Evolutionary conservation across 108 stramenopile genomes (phyloP), one percentile per base, ranked within the genome.

Genomic region (Nitzschia inconspicua): DNA sequence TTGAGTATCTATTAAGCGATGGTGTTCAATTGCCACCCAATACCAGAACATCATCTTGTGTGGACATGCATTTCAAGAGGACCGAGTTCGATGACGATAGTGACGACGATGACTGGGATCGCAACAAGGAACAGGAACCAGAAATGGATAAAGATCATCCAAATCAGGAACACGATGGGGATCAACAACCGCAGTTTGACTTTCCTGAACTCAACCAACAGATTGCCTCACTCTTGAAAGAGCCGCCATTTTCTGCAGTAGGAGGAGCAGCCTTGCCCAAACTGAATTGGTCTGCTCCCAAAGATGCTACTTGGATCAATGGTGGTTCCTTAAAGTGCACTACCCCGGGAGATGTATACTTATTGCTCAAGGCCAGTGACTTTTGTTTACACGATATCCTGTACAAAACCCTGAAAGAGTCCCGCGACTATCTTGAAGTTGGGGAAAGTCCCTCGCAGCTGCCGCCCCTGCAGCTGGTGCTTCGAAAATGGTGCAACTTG

Each of bases 221-320:
- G 29, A 66, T 93, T 44, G 26, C 51, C 14, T 63, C 65, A 16
- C 30, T 47, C n/a, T 47, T 88, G 47, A 77, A 63, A 27, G 83
- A 78, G 16, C 16, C 3, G 0, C 24, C 24, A 16, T 18, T 28
- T 16, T 42, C 36, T 41, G 42, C 40, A 0, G 57, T 23, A 14
- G 53, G 29, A 19, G 53, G 34, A 3, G 28, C 60, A 2, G 80
- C 66, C 47, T 68, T 95, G 44, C 94, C 94, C 13, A 97, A 97
- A 73, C 36, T 95, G 26, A 94, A 93, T 59, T 97, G 93, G 94
- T 87, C 84, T 9, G 59, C 88, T 4, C 94, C 95, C 8, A 75
- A 84, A 57, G 98, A 98, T 73, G 94, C 95, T 1, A 65, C 78
- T 10, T 98, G 98, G 98, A 86, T 98, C 18, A 96, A 96, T 62